Conservation (phyloP, 2,329 filamentous ascomycete genomes). For the Talaromyces islandicus region DNA sequence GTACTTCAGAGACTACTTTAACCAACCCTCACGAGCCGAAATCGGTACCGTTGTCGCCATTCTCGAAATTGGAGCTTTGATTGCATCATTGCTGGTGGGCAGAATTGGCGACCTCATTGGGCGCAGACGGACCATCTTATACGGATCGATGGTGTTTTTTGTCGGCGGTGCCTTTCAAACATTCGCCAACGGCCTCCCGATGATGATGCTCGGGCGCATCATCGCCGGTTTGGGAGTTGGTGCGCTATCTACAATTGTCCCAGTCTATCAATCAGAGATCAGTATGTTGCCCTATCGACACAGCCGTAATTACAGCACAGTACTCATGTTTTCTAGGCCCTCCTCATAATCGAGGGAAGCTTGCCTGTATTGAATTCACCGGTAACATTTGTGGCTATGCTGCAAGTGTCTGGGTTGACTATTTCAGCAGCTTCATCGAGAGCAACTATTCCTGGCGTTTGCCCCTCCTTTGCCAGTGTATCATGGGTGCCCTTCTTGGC, state of each 20-base stretch:
- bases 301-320: not conserved
- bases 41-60: conserved; percentile 98
- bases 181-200: conserved; percentile 72
- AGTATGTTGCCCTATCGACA: conserved; percentile 2
- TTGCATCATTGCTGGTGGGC: conserved; percentile 80
- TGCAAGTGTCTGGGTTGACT: conserved; percentile 97
- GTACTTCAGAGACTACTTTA: conserved; percentile 87
- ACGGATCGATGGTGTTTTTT: conserved; percentile 84
- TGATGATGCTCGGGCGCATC: conserved; percentile 81
- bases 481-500: conserved; percentile 84
- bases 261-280: conserved; percentile 90
- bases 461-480: conserved; percentile 83
- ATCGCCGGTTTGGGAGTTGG: conserved; percentile 82
- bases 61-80: conserved; percentile 85
- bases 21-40: conserved; percentile 77
- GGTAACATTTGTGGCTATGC: conserved; percentile 96
- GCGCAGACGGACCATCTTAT: conserved; percentile 81
- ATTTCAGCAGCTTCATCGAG: conserved; percentile 87
- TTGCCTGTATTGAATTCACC: conserved; percentile 96
- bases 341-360: conserved; percentile 88
- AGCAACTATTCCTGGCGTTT: conserved; percentile 84
- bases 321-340: conserved; percentile 53
- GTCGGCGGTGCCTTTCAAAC: conserved; percentile 80
- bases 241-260: conserved; percentile 84
- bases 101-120: conserved; percentile 88